Evolutionary conservation across 1,284 basidiomycete genomes (phyloP).

Genomic region (Phlebopus sp.): DNA sequence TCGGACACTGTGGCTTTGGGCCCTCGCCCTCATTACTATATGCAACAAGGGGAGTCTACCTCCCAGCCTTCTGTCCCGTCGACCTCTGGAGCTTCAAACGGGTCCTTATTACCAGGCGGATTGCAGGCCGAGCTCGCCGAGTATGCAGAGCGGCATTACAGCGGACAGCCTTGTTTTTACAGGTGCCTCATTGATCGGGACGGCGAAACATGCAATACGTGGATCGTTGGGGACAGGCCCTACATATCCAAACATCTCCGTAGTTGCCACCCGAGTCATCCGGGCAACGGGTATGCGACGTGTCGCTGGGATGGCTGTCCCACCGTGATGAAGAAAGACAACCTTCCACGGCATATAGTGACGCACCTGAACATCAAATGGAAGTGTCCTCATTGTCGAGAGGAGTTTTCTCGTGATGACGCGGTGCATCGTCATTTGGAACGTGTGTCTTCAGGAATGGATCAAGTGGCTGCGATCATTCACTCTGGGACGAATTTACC

Average conservation of each 20-base stretch:
- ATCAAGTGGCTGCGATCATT: conserved; percentile 20
- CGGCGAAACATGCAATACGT: conserved; percentile 25
- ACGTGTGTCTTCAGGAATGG: conserved; percentile 24
- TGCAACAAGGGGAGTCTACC: background rate
- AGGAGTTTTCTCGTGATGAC: conserved; percentile 31
- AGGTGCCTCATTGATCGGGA: conserved; percentile 25
- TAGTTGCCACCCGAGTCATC: background rate
- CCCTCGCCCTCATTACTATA: too few species aligned
- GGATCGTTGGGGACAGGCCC: conserved; percentile 25
- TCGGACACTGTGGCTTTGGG: too few species aligned
- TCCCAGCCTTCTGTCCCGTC: background rate
- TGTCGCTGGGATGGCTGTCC: conserved; percentile 28
- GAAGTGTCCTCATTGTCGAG: conserved; percentile 26
- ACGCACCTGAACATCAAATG: conserved; percentile 32
- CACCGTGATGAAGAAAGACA: conserved; percentile 32
- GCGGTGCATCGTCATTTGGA: conserved; percentile 32
- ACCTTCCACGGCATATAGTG: conserved; percentile 31
- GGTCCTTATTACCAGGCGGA: background rate
- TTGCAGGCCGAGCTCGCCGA: conserved; percentile 21
- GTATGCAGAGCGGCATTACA: conserved; percentile 16
- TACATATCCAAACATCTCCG: conserved; percentile 22
- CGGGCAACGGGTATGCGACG: background rate
- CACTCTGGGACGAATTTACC: background rate
- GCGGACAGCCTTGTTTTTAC: conserved; percentile 18
- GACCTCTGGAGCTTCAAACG: background rate